Percentiles rank a stretch among this genome's conserved stretches.
phyloP scores from a whole-genome alignment of 805 yeast genomes.

The Wickerhamiella alocasiicola region DNA sequence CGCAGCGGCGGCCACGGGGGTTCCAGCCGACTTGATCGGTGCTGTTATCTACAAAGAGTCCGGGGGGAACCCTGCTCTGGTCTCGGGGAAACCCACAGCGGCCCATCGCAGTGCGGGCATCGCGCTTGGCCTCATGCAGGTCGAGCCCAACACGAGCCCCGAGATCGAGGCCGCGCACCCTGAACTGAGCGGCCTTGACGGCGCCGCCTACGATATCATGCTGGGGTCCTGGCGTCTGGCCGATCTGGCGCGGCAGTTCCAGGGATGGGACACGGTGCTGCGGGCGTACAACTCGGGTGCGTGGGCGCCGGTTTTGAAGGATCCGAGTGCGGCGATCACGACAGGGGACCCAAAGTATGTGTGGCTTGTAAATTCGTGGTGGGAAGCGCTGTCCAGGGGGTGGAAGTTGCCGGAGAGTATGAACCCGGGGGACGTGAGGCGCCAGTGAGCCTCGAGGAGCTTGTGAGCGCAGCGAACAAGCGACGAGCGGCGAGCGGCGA shows the following conservation, averaged over 20 bases:
- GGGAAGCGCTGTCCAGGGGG: not conserved
- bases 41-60: slow-evolving; percentile 4
- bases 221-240: slow-evolving; percentile 7
- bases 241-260: slow-evolving; percentile 6
- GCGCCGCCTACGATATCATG: slow-evolving; percentile 6
- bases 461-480: too few species aligned
- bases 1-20: slow-evolving; percentile 1
- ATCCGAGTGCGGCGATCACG: slow-evolving; percentile 5
- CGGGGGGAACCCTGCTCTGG: not conserved
- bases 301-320: slow-evolving; percentile 6
- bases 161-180: slow-evolving; percentile 3
- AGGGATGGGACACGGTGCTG: slow-evolving; percentile 4
- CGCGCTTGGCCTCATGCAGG: slow-evolving; percentile 7
- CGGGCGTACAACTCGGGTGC: slow-evolving; percentile 9
- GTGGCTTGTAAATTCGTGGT: slow-evolving; percentile 3
- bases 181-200: not conserved
- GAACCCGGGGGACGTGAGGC: slow-evolving; percentile 1
- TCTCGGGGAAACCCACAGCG: not conserved
- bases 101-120: slow-evolving; percentile 2
- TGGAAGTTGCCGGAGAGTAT: not conserved
- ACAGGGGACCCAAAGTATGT: slow-evolving; percentile 7
- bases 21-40: slow-evolving; percentile 5
- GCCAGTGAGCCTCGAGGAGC: too few species aligned
- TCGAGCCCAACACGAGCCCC: slow-evolving; percentile 8
- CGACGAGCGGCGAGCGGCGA: too few species aligned